Percentiles rank a stretch among this genome's conserved stretches.
These are phyloP conservation scores for Flaveria bidentis DNA, from an alignment of 129 eudicot species.

Conservation along the genomic window DNA sequence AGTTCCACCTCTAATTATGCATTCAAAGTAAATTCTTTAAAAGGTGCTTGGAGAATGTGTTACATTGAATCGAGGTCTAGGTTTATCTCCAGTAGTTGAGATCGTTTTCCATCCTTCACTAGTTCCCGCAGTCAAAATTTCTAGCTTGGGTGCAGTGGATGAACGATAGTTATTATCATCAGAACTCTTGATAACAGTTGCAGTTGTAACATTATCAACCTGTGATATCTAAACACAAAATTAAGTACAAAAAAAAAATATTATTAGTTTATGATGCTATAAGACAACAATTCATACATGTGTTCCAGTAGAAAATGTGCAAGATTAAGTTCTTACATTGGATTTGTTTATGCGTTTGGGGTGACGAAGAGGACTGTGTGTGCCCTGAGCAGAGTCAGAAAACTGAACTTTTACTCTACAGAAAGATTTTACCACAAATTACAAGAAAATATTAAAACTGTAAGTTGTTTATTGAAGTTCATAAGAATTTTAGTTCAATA, in stretches of 20 bases:
- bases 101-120: constrained; percentile 81
- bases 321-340: constrained; percentile 50
- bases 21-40: neutral
- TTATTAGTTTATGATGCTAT: neutral
- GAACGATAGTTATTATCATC: constrained; percentile 57
- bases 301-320: neutral
- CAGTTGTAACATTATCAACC: neutral
- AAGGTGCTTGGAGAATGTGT: constrained; percentile 12
- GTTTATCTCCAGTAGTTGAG: constrained; percentile 75
- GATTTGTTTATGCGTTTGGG: constrained; percentile 52
- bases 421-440: neutral
- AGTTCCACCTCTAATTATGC: neutral
- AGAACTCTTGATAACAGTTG: constrained; percentile 35
- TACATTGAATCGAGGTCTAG: constrained; percentile 90
- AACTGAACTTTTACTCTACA: constrained; percentile 85
- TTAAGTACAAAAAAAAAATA: neutral
- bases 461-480: neutral
- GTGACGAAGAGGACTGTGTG: constrained; percentile 75
- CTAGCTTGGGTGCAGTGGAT: constrained; percentile 54
- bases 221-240: neutral
- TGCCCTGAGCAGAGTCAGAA: constrained; percentile 82
- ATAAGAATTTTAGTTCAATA: no score
- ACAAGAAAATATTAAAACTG: no score
- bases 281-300: constrained; percentile 18
- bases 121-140: constrained; percentile 54